phyloP scores from a whole-genome alignment of 768 basidiomycete species.

The Mycena galopus region DNA sequence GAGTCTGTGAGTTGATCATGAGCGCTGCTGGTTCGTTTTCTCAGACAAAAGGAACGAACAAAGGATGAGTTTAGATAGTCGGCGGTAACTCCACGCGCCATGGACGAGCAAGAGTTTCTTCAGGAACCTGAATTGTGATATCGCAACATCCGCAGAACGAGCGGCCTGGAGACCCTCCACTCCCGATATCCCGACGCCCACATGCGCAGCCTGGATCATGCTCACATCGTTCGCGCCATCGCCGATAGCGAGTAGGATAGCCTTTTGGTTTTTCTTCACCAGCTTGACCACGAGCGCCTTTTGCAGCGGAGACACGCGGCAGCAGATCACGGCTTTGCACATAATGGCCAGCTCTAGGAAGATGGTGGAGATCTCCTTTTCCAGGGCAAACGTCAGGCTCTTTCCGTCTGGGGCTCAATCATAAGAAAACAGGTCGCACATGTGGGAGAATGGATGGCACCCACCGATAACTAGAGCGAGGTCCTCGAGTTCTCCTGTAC shows the following conservation, averaged over 20 bases:
- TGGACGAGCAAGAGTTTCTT: constrained; percentile 97
- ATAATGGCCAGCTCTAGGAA: constrained; percentile 97
- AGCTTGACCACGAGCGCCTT: constrained; percentile 98
- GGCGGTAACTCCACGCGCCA: constrained; percentile 98
- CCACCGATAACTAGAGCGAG: constrained; percentile 94
- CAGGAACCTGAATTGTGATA: constrained; percentile 96
- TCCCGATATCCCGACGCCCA: constrained; percentile 97
- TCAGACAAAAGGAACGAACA: constrained; percentile 68
- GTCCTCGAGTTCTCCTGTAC: constrained; percentile 93
- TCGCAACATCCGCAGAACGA: constrained; percentile 96
- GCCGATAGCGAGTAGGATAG: constrained; percentile 95
- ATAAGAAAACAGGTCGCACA: constrained; percentile 20
- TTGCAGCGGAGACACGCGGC: constrained; percentile 97
- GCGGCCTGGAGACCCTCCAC: constrained; percentile 99
- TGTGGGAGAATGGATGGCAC: constrained; percentile 35
- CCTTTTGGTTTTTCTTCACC: constrained; percentile 96
- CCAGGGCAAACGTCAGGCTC: constrained; percentile 91
- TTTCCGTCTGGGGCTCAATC: constrained; percentile 82
- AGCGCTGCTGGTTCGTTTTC: background rate
- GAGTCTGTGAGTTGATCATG: constrained; percentile 69
- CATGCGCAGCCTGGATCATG: constrained; percentile 99
- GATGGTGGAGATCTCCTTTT: constrained; percentile 89
- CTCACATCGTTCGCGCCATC: constrained; percentile 99
- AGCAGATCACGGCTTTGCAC: constrained; percentile 99
- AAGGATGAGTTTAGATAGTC: constrained; percentile 94